A percentile compares a stretch with the other conserved stretches of the same genome.
phyloP scores from a whole-genome alignment of 352 stramenopile genomes.

The Globisporangium irregulare region DNA sequence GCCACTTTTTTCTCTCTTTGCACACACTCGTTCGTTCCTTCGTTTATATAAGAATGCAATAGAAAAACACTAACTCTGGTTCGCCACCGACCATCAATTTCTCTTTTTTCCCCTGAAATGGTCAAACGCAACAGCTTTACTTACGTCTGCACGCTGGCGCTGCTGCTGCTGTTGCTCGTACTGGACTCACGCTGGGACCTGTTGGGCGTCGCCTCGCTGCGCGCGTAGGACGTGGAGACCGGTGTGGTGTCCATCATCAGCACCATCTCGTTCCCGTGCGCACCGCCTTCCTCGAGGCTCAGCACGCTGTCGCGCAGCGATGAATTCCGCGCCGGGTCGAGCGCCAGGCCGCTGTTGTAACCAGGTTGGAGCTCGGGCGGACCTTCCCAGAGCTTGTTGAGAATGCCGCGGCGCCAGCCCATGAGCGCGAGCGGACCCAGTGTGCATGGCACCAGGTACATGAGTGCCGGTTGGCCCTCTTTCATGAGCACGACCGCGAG shows the following conservation, averaged over 20 bases:
- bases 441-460: slow-evolving; percentile 95
- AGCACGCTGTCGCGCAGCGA: slow-evolving; percentile 20
- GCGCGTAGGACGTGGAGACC: slow-evolving; percentile 42
- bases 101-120: background rate
- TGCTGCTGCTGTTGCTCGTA: slow-evolving; percentile 2
- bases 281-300: slow-evolving; percentile 27
- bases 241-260: slow-evolving; percentile 41
- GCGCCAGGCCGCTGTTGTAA: slow-evolving; percentile 1
- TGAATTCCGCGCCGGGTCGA: slow-evolving; percentile 5
- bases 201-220: slow-evolving; percentile 32
- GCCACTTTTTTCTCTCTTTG: background rate
- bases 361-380: slow-evolving; percentile 55
- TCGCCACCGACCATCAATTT: background rate
- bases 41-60: background rate
- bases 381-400: slow-evolving; percentile 88
- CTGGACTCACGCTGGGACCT: slow-evolving; percentile 11
- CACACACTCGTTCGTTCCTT: background rate
- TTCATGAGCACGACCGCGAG: slow-evolving; percentile 90
- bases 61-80: background rate
- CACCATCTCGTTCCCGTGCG: slow-evolving; percentile 30
- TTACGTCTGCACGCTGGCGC: slow-evolving; percentile 1
- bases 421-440: slow-evolving; percentile 81
- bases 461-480: slow-evolving; percentile 92
- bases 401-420: slow-evolving; percentile 77
- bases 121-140: background rate